phyloP scores from a whole-genome alignment of 2,329 filamentous ascomycete genomes.

The Colletotrichum neosansevieriae region DNA sequence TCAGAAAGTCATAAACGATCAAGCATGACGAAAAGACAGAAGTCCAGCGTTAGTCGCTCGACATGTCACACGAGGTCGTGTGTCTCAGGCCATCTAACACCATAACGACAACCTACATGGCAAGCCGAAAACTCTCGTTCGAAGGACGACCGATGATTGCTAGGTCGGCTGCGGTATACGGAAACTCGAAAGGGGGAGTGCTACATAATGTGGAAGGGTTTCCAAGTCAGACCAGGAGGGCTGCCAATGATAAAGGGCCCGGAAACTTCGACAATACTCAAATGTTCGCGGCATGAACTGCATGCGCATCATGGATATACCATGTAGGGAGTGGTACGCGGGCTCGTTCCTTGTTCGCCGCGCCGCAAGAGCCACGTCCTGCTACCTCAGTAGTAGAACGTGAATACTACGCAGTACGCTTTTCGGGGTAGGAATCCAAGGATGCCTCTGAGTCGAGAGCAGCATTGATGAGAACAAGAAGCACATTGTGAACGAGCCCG shows the following conservation, averaged over 20 bases:
- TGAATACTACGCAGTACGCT: constrained; percentile 3
- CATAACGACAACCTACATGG: background rate
- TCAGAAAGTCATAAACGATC: constrained; percentile 11
- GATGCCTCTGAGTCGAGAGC: background rate
- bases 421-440: background rate
- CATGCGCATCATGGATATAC: constrained; percentile 22
- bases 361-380: constrained; percentile 2
- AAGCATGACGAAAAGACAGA: background rate
- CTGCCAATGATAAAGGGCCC: background rate
- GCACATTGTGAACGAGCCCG: background rate
- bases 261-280: constrained; percentile 22
- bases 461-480: constrained; percentile 2
- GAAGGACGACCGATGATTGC: background rate
- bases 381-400: background rate
- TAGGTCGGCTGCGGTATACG: background rate
- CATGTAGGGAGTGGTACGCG: constrained; percentile 10
- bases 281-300: constrained; percentile 24
- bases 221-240: background rate
- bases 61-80: background rate
- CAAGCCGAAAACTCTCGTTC: constrained; percentile 11
- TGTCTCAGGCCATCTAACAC: constrained; percentile 10
- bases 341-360: constrained; percentile 18
- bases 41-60: background rate
- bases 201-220: background rate
- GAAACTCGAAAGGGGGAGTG: background rate